Percentiles rank a stretch among this genome's conserved stretches.
Evolutionary conservation across 768 basidiomycete genomes (phyloP).

Genomic region (Royoungia palumana): DNA sequence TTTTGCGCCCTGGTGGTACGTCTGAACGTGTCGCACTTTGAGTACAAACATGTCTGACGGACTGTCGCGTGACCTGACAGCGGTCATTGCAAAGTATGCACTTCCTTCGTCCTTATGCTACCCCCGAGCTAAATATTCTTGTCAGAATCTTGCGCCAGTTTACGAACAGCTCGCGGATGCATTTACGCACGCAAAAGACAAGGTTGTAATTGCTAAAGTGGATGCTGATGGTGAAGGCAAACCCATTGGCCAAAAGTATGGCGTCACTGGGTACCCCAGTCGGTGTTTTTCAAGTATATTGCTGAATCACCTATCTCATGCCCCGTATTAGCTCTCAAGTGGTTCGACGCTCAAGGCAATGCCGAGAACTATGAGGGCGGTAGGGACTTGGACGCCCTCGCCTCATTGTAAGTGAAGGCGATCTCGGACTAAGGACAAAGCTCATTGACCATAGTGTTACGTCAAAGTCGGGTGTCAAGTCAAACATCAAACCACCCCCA

Average conservation of each 20-base stretch:
- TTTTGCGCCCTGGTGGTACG: constrained; percentile 88
- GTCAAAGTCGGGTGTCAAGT: constrained; percentile 73
- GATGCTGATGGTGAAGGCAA: constrained; percentile 89
- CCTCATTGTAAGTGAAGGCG: constrained; percentile 56
- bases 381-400: constrained; percentile 77
- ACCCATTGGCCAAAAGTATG: constrained; percentile 71
- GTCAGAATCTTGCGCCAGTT: constrained; percentile 80
- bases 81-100: constrained; percentile 80
- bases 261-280: constrained; percentile 87
- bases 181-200: constrained; percentile 73
- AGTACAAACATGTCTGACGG: not conserved
- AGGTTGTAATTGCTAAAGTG: constrained; percentile 86
- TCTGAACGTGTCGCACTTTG: constrained; percentile 3
- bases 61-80: constrained; percentile 33
- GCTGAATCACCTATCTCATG: constrained; percentile 1
- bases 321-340: constrained; percentile 71
- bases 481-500: constrained; percentile 83
- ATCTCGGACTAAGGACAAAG: not conserved
- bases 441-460: constrained; percentile 53
- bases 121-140: not conserved
- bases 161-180: constrained; percentile 90
- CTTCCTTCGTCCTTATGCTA: not conserved
- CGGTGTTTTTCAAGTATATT: constrained; percentile 25
- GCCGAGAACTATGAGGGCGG: constrained; percentile 69
- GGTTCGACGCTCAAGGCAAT: constrained; percentile 75